Conservation (phyloP, 148 eudicot species). For the Polygonum aviculare region DNA sequence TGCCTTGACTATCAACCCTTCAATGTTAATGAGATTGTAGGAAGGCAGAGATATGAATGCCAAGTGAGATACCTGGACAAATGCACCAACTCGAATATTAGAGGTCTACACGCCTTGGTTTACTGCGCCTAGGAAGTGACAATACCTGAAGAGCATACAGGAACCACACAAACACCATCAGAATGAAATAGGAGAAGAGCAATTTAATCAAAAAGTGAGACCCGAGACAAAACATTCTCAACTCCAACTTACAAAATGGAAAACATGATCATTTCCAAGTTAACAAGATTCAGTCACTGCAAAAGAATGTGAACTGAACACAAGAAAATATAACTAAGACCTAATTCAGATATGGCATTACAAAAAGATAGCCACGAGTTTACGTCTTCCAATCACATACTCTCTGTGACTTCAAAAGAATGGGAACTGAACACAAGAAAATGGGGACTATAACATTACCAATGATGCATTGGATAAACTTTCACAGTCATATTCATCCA, state of each 20-base stretch:
- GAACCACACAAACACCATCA: not conserved
- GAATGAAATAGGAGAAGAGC: constrained; percentile 1
- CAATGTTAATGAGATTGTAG: not conserved
- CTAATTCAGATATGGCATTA: too few species aligned
- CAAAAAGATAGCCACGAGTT: not conserved
- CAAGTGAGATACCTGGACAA: constrained; percentile 53
- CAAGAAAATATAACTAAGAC: too few species aligned
- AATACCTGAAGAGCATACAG: constrained; percentile 43
- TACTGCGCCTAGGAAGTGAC: constrained; percentile 56
- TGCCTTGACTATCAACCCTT: not conserved
- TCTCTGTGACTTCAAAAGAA: constrained; percentile 97
- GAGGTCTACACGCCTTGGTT: constrained; percentile 88
- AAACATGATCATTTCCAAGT: not conserved
- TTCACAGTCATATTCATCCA: too few species aligned
- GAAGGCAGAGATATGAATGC: not conserved
- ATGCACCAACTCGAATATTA: constrained; percentile 96
- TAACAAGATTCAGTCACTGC: not conserved
- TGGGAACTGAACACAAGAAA: constrained; percentile 61
- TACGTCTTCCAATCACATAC: constrained; percentile 71
- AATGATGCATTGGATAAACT: too few species aligned
- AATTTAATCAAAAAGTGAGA: not conserved
- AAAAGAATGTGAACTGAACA: too few species aligned
- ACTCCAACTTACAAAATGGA: not conserved
- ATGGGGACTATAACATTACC: constrained; percentile 11
- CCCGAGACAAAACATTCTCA: not conserved